Evolutionary conservation across 768 basidiomycete genomes (phyloP), one percentile per base, ranked within the genome.

Genomic region (Obba rivulosa): DNA sequence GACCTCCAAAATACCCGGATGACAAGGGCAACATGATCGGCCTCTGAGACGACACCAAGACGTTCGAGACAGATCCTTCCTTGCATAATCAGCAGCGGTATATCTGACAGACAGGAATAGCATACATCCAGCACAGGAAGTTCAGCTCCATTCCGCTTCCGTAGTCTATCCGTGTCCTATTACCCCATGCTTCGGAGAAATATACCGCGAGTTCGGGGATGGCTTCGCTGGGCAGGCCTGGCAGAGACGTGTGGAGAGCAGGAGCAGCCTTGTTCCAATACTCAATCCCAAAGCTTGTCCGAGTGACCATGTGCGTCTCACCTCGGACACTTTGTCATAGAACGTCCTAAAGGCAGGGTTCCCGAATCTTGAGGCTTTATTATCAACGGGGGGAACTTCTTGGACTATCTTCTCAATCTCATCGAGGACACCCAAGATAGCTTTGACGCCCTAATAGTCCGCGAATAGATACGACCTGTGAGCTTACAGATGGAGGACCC

Each of bases 111-210:
- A 25, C 38, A 21, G 7, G 1, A 2, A 22, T 10, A 71, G 13
- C 91, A 56, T 62, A 96, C 94, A 98, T 62, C 93, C 93, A 97
- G 59, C 94, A 97, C 2, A 98, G 51, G 60, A 97, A 99, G 66
- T 97, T 95, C 38, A 98, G 75, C 62, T 99, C 96, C 95, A 98
- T 98, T 13, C 96, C 96, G 58, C 93, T 96, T n/a, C 96, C 96
- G 66, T 99, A 99, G 67, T 99, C 96, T 46, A 99, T 92, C 8
- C 96, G 74, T 41, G 85, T 80, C 23, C 87, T 72, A 64, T 88
- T 96, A 0, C 96, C 96, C 94, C 94, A 98, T 14, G 84, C 69
- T 61, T 94, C 90, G 34, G 73, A 69, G 60, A 98, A 87, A 63
- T 98, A 99, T 0, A 71, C 74, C 2, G 83, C 78, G 3, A 96